Base-by-base conservation (phyloP, 2,329 filamentous ascomycete species). In the Sporothrix luriei region DNA sequence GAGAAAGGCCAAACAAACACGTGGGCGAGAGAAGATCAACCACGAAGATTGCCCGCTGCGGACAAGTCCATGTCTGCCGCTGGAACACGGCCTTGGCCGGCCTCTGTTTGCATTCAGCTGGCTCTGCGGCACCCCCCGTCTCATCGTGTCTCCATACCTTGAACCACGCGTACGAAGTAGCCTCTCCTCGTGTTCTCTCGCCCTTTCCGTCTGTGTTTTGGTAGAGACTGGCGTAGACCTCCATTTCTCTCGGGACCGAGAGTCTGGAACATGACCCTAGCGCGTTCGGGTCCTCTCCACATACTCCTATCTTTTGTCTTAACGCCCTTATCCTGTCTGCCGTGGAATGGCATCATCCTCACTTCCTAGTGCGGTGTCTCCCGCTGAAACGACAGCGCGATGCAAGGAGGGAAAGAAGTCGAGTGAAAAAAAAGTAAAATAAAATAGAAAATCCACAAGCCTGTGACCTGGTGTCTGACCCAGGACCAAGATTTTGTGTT, bases 181-280 rank as follows among this genome's bases (percentile, higher is more conserved):
- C 19, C 5, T 9, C 13, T 13, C 19, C 19, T 11, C 19, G 16
- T n/a, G 3, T 49, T 49, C n/a, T 59, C 5, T 38, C 16, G 19
- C 40, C 19, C 38, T 59, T 24, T 49, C 16, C 38, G 19, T 61
- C n/a, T 43, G 24, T 10, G n/a, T 43, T n/a, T 14, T n/a, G 43
- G 3, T n/a, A 16, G 33, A 43, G n/a, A 43, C 55, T 59, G 40
- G 33, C 4, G 11, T n/a, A 38, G 38, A 24, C 55, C 38, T 61
- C 24, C 55, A 40, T 43, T 38, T 33, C 43, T 61, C 55, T 61
- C 55, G 55, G 55, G 55, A 61, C 55, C 55, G 55, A 61, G 55
- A 61, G 3, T 43, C 21, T 61, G n/a, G 55, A 24, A 43, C 55
- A 61, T 24, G 55, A 7, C 33, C 33, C 33, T 33, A 33, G 33